Conservation (phyloP, 805 yeast genomes). For the Ogataea ganodermae region DNA sequence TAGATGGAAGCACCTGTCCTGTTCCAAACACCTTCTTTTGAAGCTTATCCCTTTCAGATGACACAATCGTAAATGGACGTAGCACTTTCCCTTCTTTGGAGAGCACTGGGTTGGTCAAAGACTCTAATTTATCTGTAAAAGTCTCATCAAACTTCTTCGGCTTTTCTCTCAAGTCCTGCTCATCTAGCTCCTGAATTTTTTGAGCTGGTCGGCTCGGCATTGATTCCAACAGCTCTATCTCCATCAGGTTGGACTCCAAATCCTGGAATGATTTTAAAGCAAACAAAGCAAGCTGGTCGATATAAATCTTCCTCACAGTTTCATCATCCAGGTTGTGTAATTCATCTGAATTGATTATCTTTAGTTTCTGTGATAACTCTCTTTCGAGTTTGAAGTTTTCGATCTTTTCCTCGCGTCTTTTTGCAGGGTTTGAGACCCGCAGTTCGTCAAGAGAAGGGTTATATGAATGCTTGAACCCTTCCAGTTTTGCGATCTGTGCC, state of each 20-base stretch:
- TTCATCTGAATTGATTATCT: constrained; percentile 39
- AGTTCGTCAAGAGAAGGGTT: constrained; percentile 46
- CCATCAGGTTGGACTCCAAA: constrained; percentile 64
- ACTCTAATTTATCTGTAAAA: constrained; percentile 67
- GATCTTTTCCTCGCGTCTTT: constrained; percentile 70
- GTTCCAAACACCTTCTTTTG: constrained; percentile 77
- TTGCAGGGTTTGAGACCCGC: constrained; percentile 39
- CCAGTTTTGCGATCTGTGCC: constrained; percentile 40
- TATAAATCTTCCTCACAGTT: constrained; percentile 51
- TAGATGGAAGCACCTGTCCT: constrained; percentile 90
- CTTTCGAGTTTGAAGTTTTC: constrained; percentile 64
- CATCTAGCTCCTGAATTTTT: constrained; percentile 9
- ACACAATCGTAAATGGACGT: constrained; percentile 78
- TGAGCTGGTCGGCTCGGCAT: constrained; percentile 37
- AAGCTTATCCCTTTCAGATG: constrained; percentile 53
- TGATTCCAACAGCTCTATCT: constrained; percentile 58
- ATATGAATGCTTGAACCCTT: constrained; percentile 41
- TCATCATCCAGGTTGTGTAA: constrained; percentile 62
- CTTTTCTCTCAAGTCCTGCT: constrained; percentile 14
- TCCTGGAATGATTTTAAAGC: constrained; percentile 55
- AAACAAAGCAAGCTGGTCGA: constrained; percentile 55
- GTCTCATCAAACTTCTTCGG: constrained; percentile 38
- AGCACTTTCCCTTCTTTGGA: constrained; percentile 76
- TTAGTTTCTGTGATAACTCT: constrained; percentile 47
- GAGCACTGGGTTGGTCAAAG: constrained; percentile 50